phyloP scores from a whole-genome alignment of 805 yeast genomes.

The Ogataea ganodermae region DNA sequence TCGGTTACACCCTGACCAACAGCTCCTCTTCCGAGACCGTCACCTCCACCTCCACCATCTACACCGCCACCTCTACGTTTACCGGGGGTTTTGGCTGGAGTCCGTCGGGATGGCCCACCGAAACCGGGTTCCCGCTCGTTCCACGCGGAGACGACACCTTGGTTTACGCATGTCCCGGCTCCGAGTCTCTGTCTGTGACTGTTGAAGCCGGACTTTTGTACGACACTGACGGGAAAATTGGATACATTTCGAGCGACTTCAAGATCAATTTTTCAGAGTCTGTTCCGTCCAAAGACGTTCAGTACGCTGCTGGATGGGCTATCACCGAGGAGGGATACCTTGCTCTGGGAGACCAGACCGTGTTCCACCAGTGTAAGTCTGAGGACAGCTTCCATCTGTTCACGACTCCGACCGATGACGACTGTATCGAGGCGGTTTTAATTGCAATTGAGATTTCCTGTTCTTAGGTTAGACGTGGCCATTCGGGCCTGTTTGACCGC shows the following conservation, averaged over 20 bases:
- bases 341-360: background rate
- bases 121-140: background rate
- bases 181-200: background rate
- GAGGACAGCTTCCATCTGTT: background rate
- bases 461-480: too few species aligned
- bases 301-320: slow-evolving; percentile 3
- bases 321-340: slow-evolving; percentile 1
- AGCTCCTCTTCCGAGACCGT: background rate
- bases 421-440: slow-evolving; percentile 2
- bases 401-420: background rate
- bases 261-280: background rate
- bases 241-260: background rate
- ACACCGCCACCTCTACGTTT: background rate
- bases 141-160: background rate
- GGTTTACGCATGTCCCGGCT: background rate
- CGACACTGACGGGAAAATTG: slow-evolving; percentile 4
- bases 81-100: background rate
- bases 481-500: too few species aligned
- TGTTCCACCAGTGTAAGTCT: background rate
- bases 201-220: background rate
- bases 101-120: slow-evolving; percentile 1
- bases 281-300: slow-evolving; percentile 1
- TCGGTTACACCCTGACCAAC: slow-evolving; percentile 3
- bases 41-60: background rate
- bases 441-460: slow-evolving; percentile 1